Evolutionary conservation across 2,329 filamentous ascomycete genomes (phyloP).

Genomic region (Pseudocercospora pini-densiflorae): DNA sequence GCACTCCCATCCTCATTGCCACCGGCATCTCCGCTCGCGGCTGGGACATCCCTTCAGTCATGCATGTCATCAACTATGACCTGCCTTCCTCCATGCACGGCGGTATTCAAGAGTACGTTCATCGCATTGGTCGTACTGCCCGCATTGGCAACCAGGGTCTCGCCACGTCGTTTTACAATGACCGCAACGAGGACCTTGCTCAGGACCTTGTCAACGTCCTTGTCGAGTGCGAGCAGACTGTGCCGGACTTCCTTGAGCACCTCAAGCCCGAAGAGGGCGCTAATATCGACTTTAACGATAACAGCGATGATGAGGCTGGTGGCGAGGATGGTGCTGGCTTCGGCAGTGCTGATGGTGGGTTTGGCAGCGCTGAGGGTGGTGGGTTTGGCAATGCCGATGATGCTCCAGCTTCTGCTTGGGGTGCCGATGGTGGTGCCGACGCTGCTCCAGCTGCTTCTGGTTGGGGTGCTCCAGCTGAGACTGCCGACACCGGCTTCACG

Average conservation of each 20-base stretch:
- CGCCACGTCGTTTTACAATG: constrained; percentile 87
- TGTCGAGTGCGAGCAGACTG: constrained; percentile 73
- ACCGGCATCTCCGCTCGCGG: constrained; percentile 88
- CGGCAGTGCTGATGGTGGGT: constrained; percentile 19
- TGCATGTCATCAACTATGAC: constrained; percentile 94
- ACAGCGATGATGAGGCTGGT: constrained; percentile 51
- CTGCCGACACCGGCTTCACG: constrained; percentile 28
- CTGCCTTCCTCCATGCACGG: constrained; percentile 74
- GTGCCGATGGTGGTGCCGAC: constrained; percentile 4
- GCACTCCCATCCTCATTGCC: constrained; percentile 78
- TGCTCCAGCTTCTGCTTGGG: constrained; percentile 11
- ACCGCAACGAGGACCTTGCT: constrained; percentile 73
- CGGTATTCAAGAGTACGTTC: constrained; percentile 92
- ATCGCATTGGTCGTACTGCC: constrained; percentile 94
- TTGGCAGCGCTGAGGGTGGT: constrained; percentile 25
- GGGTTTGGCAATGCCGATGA: constrained; percentile 14
- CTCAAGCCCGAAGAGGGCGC: constrained; percentile 64
- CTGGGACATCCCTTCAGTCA: constrained; percentile 83
- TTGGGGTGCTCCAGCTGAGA: constrained; percentile 8
- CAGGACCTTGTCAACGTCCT: constrained; percentile 78
- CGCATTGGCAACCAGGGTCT: constrained; percentile 87
- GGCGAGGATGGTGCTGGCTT: constrained; percentile 21
- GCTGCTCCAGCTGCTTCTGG: constrained; percentile 12
- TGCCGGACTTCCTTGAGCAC: constrained; percentile 80
- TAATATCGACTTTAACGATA: constrained; percentile 58